Conservation (phyloP, 352 stramenopile genomes). For the Globisporangium camurandrum region DNA sequence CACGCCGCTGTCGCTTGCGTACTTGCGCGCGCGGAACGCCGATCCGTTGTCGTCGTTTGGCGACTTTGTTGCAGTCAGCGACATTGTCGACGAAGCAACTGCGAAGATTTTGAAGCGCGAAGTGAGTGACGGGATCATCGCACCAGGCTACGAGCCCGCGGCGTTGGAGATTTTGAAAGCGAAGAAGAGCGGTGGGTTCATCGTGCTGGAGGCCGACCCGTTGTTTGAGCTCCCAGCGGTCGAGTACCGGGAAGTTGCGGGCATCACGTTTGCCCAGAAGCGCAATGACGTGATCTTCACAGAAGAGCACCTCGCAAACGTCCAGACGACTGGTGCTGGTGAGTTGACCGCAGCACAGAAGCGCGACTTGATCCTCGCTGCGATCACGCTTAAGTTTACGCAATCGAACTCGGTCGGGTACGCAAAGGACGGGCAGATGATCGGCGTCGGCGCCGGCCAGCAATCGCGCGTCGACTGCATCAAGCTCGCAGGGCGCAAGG, state of each 20-base stretch:
- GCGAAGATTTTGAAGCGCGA: slow-evolving; percentile 98
- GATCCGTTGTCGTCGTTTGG: slow-evolving; percentile 99
- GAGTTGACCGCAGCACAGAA: slow-evolving; percentile 89
- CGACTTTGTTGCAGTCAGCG: slow-evolving; percentile 98
- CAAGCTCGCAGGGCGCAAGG: slow-evolving; percentile 98
- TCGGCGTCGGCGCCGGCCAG: slow-evolving; percentile 99
- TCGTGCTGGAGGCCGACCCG: slow-evolving; percentile 94
- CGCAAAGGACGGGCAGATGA: slow-evolving; percentile 99
- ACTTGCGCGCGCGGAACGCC: slow-evolving; percentile 97
- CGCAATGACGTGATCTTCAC: slow-evolving; percentile 96
- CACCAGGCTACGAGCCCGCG: slow-evolving; percentile 95
- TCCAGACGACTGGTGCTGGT: slow-evolving; percentile 86
- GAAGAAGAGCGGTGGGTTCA: slow-evolving; percentile 99
- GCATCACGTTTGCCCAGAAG: slow-evolving; percentile 98
- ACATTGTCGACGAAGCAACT: slow-evolving; percentile 97
- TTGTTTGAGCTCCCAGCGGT: slow-evolving; percentile 89
- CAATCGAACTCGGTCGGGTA: slow-evolving; percentile 99
- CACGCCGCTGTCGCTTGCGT: slow-evolving; percentile 94
- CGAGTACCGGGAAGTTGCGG: slow-evolving; percentile 98
- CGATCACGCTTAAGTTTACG: slow-evolving; percentile 99
- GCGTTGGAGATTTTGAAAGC: slow-evolving; percentile 96
- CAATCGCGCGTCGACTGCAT: slow-evolving; percentile 99
- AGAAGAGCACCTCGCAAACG: slow-evolving; percentile 88
- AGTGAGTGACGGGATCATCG: slow-evolving; percentile 99
- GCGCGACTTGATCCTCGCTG: slow-evolving; percentile 97